phyloP scores from a whole-genome alignment of 2,329 filamentous ascomycete species.

The Cryphonectria radicalis region DNA sequence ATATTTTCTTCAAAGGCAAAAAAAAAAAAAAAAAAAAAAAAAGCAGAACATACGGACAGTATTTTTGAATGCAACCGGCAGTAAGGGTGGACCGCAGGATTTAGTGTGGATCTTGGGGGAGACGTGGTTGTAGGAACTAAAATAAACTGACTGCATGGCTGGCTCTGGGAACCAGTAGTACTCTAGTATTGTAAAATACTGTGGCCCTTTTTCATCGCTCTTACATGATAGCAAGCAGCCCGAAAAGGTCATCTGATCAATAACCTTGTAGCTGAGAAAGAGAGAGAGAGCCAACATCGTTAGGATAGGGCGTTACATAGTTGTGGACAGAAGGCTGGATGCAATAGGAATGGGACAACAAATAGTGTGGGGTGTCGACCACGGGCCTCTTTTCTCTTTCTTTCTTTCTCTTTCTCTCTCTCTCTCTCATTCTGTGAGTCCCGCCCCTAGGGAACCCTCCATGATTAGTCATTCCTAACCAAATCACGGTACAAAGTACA shows the following conservation, averaged over 20 bases:
- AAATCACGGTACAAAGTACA: not conserved
- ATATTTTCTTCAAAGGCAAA: too few relatives aligned
- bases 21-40: too few relatives aligned
- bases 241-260: slow-evolving; percentile 1
- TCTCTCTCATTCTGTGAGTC: not conserved
- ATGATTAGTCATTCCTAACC: not conserved
- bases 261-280: not conserved
- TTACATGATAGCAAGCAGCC: not conserved
- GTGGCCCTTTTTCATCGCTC: not conserved
- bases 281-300: not conserved
- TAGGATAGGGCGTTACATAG: not conserved
- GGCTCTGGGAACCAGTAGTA: not conserved
- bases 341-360: not conserved
- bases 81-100: not conserved
- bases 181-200: not conserved
- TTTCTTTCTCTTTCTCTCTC: not conserved
- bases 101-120: not conserved
- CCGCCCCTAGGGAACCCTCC: not conserved
- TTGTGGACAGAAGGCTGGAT: too few relatives aligned
- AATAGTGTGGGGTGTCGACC: too few relatives aligned
- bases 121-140: not conserved
- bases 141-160: not conserved
- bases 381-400: too few relatives aligned
- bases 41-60: not conserved
- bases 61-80: not conserved